Percentiles rank a stretch among this genome's conserved stretches.
These are phyloP conservation scores for Hypoxylon sp. DNA, from an alignment of 2,329 filamentous ascomycete genomes.

Conservation along the genomic window DNA sequence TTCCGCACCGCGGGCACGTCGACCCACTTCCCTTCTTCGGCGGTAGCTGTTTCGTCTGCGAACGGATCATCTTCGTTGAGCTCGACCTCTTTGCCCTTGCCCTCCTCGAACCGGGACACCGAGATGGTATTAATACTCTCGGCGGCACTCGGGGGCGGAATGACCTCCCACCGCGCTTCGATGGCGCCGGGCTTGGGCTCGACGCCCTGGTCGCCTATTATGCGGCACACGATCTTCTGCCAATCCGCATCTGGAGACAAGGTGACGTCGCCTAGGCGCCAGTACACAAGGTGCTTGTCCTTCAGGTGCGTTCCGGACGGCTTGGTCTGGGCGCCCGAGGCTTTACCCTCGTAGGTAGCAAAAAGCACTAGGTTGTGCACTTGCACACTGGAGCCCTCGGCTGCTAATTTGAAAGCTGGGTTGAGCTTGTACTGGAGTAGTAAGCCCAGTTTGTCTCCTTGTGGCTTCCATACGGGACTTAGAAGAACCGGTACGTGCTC, in stretches of 20 bases:
- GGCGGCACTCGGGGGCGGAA: constrained; percentile 58
- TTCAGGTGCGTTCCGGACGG: constrained; percentile 84
- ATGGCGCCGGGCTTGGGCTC: constrained; percentile 81
- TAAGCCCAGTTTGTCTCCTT: constrained; percentile 87
- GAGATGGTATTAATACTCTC: constrained; percentile 69
- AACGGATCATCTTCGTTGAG: constrained; percentile 75
- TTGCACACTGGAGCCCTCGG: constrained; percentile 63
- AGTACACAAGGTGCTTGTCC: constrained; percentile 83
- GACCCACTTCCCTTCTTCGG: constrained; percentile 69
- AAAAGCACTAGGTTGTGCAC: constrained; percentile 83
- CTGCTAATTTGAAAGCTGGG: constrained; percentile 69
- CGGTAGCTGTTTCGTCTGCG: constrained; percentile 68
- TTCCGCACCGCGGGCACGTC: constrained; percentile 77
- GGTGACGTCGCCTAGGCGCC: constrained; percentile 83
- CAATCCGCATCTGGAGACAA: constrained; percentile 73
- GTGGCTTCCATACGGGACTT: constrained; percentile 84
- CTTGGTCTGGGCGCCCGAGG: constrained; percentile 80
- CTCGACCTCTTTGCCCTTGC: constrained; percentile 66
- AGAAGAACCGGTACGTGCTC: constrained; percentile 80
- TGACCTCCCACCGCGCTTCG: constrained; percentile 85
- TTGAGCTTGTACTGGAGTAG: constrained; percentile 89
- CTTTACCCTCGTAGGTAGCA: constrained; percentile 78
- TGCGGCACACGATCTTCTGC: constrained; percentile 86
- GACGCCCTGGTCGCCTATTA: constrained; percentile 78
- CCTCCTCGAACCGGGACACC: constrained; percentile 69